A percentile compares a stretch with the other conserved stretches of the same genome.
phyloP scores from a whole-genome alignment of 2,329 filamentous ascomycete species.

The Diplodia scrobiculata region DNA sequence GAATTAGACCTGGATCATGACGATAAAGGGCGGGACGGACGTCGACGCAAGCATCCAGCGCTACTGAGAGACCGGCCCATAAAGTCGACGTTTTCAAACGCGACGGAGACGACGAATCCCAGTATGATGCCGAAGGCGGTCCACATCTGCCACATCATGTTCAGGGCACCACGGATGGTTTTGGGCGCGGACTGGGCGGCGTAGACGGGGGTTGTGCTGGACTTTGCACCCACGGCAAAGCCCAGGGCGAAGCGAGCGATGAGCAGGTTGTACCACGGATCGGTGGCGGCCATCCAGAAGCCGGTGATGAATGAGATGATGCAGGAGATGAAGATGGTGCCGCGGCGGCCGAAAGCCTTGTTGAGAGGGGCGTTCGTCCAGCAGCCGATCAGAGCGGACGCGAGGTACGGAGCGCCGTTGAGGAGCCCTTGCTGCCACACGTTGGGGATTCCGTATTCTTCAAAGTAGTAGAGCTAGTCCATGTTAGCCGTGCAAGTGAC shows the following conservation, averaged over 20 bases:
- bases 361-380: conserved; percentile 64
- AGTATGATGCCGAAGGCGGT: conserved; percentile 52
- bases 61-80: conserved; percentile 7
- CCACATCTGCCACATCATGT: conserved; percentile 53
- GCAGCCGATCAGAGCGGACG: conserved; percentile 68
- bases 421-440: conserved; percentile 64
- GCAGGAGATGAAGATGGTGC: conserved; percentile 37
- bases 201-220: conserved; percentile 49
- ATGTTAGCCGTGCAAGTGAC: conserved; percentile 40
- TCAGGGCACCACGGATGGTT: conserved; percentile 47
- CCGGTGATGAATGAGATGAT: conserved; percentile 40
- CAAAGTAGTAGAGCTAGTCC: neutral
- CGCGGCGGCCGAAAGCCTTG: conserved; percentile 36
- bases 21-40: conserved; percentile 22
- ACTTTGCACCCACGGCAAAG: conserved; percentile 53
- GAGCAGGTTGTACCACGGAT: conserved; percentile 47
- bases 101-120: conserved; percentile 47
- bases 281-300: conserved; percentile 43
- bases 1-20: conserved; percentile 28
- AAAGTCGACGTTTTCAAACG: conserved; percentile 29
- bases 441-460: conserved; percentile 2
- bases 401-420: conserved; percentile 65
- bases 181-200: conserved; percentile 45
- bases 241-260: conserved; percentile 37
- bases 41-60: conserved; percentile 29